These are phyloP conservation scores for Ceratocystis albifundus DNA, from an alignment of 2,329 filamentous ascomycete genomes.

Conservation along the genomic window DNA sequence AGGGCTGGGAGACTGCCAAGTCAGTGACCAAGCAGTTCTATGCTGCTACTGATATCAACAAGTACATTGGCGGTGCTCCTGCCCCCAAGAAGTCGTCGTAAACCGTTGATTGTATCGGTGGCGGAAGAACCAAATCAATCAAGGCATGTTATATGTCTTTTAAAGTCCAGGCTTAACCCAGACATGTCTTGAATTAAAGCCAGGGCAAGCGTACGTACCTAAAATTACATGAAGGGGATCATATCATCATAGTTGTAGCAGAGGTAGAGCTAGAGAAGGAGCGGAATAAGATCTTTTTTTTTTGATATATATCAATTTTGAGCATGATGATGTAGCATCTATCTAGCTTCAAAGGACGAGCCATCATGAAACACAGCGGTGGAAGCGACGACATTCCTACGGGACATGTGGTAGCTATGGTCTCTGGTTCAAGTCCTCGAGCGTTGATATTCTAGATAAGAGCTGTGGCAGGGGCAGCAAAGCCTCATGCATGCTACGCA, in stretches of 20 bases:
- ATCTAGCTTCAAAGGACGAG: not conserved
- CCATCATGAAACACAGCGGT: too few species aligned
- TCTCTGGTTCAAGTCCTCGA: too few species aligned
- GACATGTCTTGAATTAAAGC: not conserved
- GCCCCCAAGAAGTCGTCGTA: slow-evolving; percentile 45
- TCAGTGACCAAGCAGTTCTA: slow-evolving; percentile 58
- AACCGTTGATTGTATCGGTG: not conserved
- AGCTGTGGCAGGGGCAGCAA: too few species aligned
- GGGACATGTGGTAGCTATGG: not conserved
- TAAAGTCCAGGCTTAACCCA: not conserved
- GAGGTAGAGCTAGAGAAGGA: not conserved
- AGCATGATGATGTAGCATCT: not conserved
- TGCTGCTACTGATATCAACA: slow-evolving; percentile 45
- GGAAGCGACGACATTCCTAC: not conserved
- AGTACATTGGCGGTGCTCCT: slow-evolving; percentile 17
- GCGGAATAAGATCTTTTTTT: slow-evolving; percentile 9
- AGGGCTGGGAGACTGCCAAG: slow-evolving; percentile 75
- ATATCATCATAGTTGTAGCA: not conserved
- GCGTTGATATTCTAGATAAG: too few species aligned
- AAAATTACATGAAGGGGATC: slow-evolving; percentile 4
- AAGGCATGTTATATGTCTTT: not conserved
- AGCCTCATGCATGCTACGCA: too few species aligned
- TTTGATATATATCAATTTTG: not conserved
- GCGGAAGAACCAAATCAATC: not conserved
- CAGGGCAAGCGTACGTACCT: not conserved